Percentiles rank a stretch among this genome's conserved stretches.
phyloP scores from a whole-genome alignment of 345 rosid genomes.

The Limnanthes douglasii region DNA sequence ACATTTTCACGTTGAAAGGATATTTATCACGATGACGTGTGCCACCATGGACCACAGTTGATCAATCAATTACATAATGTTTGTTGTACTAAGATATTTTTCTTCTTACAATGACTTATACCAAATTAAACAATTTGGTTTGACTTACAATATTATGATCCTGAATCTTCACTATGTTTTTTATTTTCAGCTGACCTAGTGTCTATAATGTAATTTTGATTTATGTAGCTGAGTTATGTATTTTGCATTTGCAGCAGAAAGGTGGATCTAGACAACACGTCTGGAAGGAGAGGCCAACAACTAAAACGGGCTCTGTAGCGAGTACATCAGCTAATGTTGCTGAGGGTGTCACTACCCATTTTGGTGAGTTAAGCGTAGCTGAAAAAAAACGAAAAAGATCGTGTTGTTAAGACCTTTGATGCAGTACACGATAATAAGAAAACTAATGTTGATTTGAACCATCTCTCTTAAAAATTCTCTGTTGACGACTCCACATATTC shows the following conservation, averaged over 20 bases:
- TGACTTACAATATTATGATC: too few relatives aligned
- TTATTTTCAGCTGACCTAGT: too few relatives aligned
- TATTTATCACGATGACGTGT: too few relatives aligned
- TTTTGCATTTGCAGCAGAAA: slow-evolving; percentile 18
- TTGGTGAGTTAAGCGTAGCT: slow-evolving; percentile 34
- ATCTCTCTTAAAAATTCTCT: slow-evolving; percentile 32
- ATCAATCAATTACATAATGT: too few relatives aligned
- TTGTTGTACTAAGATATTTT: too few relatives aligned
- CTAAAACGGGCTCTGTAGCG: slow-evolving; percentile 12
- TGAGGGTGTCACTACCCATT: slow-evolving; percentile 20
- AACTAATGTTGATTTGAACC: slow-evolving; percentile 24
- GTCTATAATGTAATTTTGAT: neutral
- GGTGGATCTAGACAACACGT: slow-evolving; percentile 12
- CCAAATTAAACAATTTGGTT: too few relatives aligned
- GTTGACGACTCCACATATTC: slow-evolving; percentile 57
- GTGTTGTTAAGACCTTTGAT: too few relatives aligned
- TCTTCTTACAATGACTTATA: too few relatives aligned
- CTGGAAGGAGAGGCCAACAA: slow-evolving; percentile 17
- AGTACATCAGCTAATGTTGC: slow-evolving; percentile 8
- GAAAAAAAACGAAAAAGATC: slow-evolving; percentile 15
- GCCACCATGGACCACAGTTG: too few relatives aligned
- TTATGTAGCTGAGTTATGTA: neutral
- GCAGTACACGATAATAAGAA: too few relatives aligned
- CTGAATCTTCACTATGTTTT: too few relatives aligned
- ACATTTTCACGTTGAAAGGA: too few relatives aligned